Evolutionary conservation across 805 yeast species (phyloP), one percentile per base, ranked within the genome.

Genomic region (Danielozyma ontarioensis): DNA sequence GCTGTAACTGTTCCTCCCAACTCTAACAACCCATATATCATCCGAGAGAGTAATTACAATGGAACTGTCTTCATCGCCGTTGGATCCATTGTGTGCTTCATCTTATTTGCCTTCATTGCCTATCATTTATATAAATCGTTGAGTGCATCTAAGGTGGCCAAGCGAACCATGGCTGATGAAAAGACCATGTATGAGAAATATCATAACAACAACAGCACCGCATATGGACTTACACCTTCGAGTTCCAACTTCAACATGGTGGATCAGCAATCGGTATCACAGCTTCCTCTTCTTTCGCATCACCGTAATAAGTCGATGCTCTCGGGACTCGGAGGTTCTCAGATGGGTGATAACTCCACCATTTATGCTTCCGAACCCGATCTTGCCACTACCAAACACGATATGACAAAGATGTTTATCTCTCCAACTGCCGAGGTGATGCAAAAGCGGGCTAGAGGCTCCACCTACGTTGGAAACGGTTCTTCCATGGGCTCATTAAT

Each of bases 31-130:
- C 95, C 95, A 8, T 78, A 71, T 47, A 65, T 86, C 13, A 57
- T 71, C 44, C 56, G 62, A 29, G 57, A 77, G 4, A 50, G 50
- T 14, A 64, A 68, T 29, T 85, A 88, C 1, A 69, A 74, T 29
- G 95, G 95, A 1, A 82, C 93, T 1, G 88, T 87, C 2, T 86
- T 85, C 58, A 86, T 87, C 32, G 82, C 84, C 0, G 82, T 85
- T 27, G 95, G 94, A 1, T 65, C 81, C 8, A 66, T 80, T 25
- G 76, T 80, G 4, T 84, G 80, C 0, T 78, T 76, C 25, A 59
- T 83, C 3, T 55, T 79, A 14, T 40, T 80, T 3, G 68, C 67
- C 1, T 64, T 81, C 25, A 42, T 72, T 8, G 42, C 67, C 11
- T 79, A 81, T 72, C 74, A 80, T 44, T 46, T 72, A 15, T 53